phyloP scores from a whole-genome alignment of 2,329 filamentous ascomycete genomes.

The Coniochaeta ligniaria region DNA sequence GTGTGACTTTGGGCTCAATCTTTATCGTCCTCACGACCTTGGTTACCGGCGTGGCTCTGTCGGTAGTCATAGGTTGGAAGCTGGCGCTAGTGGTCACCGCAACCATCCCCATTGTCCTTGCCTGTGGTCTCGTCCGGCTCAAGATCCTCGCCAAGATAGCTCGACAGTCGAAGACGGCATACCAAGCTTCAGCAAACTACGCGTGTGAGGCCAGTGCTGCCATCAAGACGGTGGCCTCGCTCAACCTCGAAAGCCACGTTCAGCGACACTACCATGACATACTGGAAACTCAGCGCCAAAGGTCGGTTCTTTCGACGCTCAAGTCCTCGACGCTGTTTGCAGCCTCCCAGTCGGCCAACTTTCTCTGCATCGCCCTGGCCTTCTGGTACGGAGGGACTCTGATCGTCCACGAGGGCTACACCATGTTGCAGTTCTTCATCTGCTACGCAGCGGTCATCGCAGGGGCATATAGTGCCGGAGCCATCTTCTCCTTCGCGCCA shows the following conservation, averaged over 20 bases:
- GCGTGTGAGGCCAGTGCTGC: neutral
- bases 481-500: constrained; percentile 81
- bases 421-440: constrained; percentile 83
- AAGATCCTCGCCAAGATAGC: constrained; percentile 5
- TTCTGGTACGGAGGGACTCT: constrained; percentile 89
- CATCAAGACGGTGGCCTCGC: neutral
- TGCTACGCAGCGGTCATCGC: constrained; percentile 86
- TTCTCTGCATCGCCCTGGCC: constrained; percentile 75
- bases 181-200: neutral
- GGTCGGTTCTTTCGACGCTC: constrained; percentile 26
- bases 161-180: neutral
- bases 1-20: neutral
- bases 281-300: no score
- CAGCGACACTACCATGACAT: no score
- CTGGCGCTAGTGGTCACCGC: constrained; percentile 75
- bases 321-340: constrained; percentile 77
- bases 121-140: constrained; percentile 67
- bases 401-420: constrained; percentile 64
- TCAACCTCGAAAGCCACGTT: no score
- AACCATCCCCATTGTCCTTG: constrained; percentile 69
- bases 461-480: constrained; percentile 84
- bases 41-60: constrained; percentile 30
- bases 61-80: constrained; percentile 79
- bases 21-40: neutral
- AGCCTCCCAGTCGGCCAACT: constrained; percentile 73